These are phyloP conservation scores for Termitomyces sp. DNA, from an alignment of 768 basidiomycete genomes.

Conservation along the genomic window DNA sequence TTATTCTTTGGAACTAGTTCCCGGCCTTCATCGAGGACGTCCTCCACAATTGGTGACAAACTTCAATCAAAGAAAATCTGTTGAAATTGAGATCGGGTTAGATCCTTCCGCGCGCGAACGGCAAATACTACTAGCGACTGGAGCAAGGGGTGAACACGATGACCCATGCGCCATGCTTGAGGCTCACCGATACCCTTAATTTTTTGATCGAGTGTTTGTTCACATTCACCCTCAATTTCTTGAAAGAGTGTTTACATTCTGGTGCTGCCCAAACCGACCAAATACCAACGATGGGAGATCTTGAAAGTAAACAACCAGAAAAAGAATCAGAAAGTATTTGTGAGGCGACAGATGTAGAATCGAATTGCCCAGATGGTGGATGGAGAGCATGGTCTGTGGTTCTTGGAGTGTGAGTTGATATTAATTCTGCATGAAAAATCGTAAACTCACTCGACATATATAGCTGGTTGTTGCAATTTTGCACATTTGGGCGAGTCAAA, in stretches of 20 bases:
- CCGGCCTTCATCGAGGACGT: not conserved
- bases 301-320: not conserved
- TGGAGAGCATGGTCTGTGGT: constrained; percentile 36
- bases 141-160: not conserved
- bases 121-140: not conserved
- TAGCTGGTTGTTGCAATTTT: constrained; percentile 5
- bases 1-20: not conserved
- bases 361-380: constrained; percentile 33
- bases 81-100: not conserved
- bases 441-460: not conserved
- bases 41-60: not conserved
- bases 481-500: constrained; percentile 1
- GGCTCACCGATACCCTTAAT: not conserved
- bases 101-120: not conserved
- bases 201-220: not conserved
- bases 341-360: not conserved
- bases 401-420: constrained; percentile 32
- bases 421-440: not conserved
- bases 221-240: not conserved
- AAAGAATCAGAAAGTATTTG: not conserved
- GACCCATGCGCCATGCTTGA: not conserved
- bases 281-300: not conserved
- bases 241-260: not conserved
- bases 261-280: not conserved
- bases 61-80: not conserved